Percentiles rank a stretch among this genome's conserved stretches.
Conservation (phyloP, 441 rosid genomes). For the Aleurites moluccanus region DNA sequence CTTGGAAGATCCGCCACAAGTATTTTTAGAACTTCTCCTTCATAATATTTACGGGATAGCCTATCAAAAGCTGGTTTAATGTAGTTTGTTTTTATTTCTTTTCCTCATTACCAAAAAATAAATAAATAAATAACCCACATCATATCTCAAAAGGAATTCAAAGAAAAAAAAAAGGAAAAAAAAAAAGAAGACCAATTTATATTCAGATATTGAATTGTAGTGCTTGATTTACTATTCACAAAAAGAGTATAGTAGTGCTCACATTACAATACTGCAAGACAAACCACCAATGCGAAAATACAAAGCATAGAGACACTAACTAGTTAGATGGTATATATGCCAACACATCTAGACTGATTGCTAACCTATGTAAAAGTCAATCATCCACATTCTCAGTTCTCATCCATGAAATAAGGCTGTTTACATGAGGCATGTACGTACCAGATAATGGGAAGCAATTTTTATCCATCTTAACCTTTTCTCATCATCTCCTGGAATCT, state of each 20-base stretch:
- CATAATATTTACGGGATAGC: too few relatives aligned
- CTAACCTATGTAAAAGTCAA: constrained; percentile 1
- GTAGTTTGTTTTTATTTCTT: too few relatives aligned
- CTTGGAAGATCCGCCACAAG: too few relatives aligned
- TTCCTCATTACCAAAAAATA: too few relatives aligned
- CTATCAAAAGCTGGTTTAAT: too few relatives aligned
- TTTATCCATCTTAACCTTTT: constrained; percentile 33
- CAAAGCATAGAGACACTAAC: too few relatives aligned
- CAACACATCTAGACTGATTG: not conserved
- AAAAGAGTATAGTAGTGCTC: too few relatives aligned
- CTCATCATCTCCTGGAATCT: constrained; percentile 26
- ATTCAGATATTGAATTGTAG: not conserved
- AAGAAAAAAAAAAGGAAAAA: not conserved
- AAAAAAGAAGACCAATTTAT: not conserved
- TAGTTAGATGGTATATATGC: not conserved
- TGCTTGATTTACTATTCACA: too few relatives aligned
- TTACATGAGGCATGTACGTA: constrained; percentile 41
- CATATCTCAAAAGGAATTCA: not conserved
- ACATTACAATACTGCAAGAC: too few relatives aligned
- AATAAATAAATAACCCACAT: too few relatives aligned
- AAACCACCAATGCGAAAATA: too few relatives aligned
- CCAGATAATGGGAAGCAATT: not conserved
- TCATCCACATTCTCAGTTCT: constrained; percentile 1
- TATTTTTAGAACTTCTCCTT: too few relatives aligned
- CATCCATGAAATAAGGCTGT: constrained; percentile 46